Evolutionary conservation across 345 rosid species (phyloP).

Genomic region (Eutrema heterophyllum): DNA sequence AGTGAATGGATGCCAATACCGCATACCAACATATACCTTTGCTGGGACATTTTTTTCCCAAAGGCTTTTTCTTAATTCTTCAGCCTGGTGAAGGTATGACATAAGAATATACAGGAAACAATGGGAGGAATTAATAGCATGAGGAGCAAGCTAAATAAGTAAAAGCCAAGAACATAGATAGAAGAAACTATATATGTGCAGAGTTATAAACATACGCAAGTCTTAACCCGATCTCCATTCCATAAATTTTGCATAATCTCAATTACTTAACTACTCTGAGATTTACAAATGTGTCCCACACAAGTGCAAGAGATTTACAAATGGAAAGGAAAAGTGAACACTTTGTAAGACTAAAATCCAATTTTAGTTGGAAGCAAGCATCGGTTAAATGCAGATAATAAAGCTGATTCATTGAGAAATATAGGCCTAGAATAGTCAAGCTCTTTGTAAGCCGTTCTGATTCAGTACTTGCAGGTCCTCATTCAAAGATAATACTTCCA

Average conservation of each 20-base stretch:
- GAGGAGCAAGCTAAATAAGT: background rate
- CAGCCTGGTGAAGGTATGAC: conserved; percentile 51
- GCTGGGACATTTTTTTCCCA: conserved; percentile 84
- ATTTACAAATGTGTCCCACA: background rate
- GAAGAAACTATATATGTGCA: background rate
- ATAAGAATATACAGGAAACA: conserved; percentile 2
- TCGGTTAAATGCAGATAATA: background rate
- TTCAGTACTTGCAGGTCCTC: background rate
- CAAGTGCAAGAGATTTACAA: background rate
- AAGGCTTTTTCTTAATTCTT: conserved; percentile 80
- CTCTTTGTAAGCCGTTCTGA: background rate
- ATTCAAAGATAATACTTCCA: background rate
- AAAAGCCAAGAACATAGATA: background rate
- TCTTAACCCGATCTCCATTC: background rate
- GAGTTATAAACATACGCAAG: background rate
- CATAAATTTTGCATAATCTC: background rate
- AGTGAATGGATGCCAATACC: conserved; percentile 99
- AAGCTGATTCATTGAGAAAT: background rate
- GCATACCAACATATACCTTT: conserved; percentile 96
- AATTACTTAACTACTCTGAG: background rate
- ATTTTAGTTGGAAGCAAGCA: background rate
- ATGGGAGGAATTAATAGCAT: background rate
- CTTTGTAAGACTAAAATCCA: background rate
- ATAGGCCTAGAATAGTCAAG: background rate
- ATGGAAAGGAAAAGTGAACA: background rate